Evolutionary conservation across 768 basidiomycete species (phyloP).

Genomic region (Serendipita sp.): DNA sequence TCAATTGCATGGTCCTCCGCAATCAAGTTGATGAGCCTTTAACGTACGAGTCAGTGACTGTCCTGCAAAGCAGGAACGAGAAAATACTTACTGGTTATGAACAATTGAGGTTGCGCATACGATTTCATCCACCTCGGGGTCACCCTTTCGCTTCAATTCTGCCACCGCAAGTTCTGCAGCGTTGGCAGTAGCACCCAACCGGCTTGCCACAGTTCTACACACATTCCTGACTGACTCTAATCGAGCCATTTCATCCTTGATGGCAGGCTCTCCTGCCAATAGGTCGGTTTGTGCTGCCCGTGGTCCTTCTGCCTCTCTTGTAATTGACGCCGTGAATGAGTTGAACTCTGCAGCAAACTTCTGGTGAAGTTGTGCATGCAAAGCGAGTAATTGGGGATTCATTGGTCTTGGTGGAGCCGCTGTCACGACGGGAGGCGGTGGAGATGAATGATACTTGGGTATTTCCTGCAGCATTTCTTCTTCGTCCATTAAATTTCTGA

Average conservation of each 20-base stretch:
- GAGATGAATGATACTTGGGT: neutral
- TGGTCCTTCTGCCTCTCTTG: slow-evolving; percentile 55
- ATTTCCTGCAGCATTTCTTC: neutral
- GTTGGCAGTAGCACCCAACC: slow-evolving; percentile 45
- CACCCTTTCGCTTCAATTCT: slow-evolving; percentile 68
- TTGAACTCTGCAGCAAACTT: slow-evolving; percentile 58
- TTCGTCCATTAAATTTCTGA: slow-evolving; percentile 2
- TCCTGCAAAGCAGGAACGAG: neutral
- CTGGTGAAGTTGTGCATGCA: slow-evolving; percentile 62
- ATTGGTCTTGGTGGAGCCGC: slow-evolving; percentile 64
- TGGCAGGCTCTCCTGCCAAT: slow-evolving; percentile 78
- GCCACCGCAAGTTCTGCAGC: slow-evolving; percentile 57
- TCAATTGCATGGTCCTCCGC: slow-evolving; percentile 99
- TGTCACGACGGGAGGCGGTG: slow-evolving; percentile 11
- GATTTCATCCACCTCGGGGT: slow-evolving; percentile 90
- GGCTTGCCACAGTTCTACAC: slow-evolving; percentile 59
- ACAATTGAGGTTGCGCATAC: slow-evolving; percentile 93
- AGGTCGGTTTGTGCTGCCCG: slow-evolving; percentile 73
- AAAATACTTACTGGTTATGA: slow-evolving; percentile 64
- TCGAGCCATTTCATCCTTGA: slow-evolving; percentile 90
- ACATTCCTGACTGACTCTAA: slow-evolving; percentile 87
- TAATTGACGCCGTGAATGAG: slow-evolving; percentile 48
- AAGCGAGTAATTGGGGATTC: slow-evolving; percentile 72
- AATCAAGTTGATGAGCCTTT: slow-evolving; percentile 83
- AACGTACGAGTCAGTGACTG: neutral